Evolutionary conservation across 305 asterid species (phyloP), one percentile per base, ranked within the genome.

Genomic region (Ajuga reptans): DNA sequence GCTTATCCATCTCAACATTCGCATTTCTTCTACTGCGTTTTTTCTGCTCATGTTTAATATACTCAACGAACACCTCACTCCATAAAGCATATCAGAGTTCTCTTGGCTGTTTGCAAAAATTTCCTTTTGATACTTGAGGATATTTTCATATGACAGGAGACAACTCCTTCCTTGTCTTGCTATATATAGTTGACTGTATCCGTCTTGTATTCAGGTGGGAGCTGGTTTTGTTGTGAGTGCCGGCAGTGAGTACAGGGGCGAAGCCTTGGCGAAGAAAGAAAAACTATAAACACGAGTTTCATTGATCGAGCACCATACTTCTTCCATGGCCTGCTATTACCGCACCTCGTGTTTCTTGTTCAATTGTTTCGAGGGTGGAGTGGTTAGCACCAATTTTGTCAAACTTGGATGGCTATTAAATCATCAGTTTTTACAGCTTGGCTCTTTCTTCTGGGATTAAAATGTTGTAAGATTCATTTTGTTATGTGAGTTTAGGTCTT

Each of bases 231-330:
- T 94, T 43, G 88, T 94, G 45, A 77, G 91, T 60, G 81, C 89
- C 17, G 91, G 95, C 69, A 87, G 97, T 67, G 97, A 89, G 73
- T 68, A 89, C 79, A 89, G 81, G 76, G 96, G 96, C 11, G 99
- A 94, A 74, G 87, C 99, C 57, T 80, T 94, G 81, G 95, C 96
- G 2, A 94, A 83, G 83, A 89, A 89, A 79, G 87, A 91, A 80
- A 91, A 89, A 64, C 81, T 79, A 49, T 85, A 76, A 77, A 17
- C 3, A 15, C 59, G 46, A 37, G 33, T 49, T 57, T 71, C 10
- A 11, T 5, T 27, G 75, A 17, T 3, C 29, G 34, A 55, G 45
- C 62, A 31, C 58, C 52, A 7, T 33, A 33, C 27, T 17, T 62
- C 62, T 58, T 52, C 17, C 52, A 14, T 53, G 3, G 42, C 74